Base-by-base conservation (phyloP, 352 stramenopile species). In the Pythium phragmitis region DNA sequence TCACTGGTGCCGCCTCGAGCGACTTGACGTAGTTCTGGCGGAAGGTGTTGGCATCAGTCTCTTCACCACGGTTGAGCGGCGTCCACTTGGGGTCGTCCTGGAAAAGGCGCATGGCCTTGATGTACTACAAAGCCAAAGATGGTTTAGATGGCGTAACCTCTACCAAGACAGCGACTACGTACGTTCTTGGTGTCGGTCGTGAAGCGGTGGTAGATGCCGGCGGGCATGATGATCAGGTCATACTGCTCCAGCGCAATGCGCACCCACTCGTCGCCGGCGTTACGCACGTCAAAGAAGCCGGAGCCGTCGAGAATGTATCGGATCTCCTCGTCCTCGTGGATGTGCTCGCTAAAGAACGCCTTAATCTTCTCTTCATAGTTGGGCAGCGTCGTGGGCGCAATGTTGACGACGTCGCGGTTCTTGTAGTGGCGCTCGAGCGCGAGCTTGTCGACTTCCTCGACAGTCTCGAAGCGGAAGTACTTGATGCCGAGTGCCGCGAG, bases 301-400 rank as follows among this genome's bases (percentile, higher is more conserved):
- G 55, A 65, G 48, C 63, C 63, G n/a, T 69, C 63, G 14, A 69
- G 42, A 39, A 69, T 69, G 56, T 69, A 69, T 17, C 63, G 63
- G 56, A 69, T 69, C 57, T 69, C 63, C 34, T 69, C 63, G 36
- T 69, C 63, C 39, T 69, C 63, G 57, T 69, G 63, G 63, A 69
- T 69, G 51, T 69, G 63, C 34, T 69, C 63, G 56, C 54, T 54
- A 56, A 69, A 69, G 23, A 69, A 69, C 41, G 63, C 63, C 63
- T 69, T 69, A 30, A 69, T 55, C 36, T 69, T 69, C 37, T 69
- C 63, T 23, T 69, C 63, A 26, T 69, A 69, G 49, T 69, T 69
- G 30, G 63, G 63, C 39, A 69, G 51, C 56, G 55, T 52, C 26
- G 37, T 49, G 7, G 63, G 63, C 63, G 63, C 63, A 46, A 69